Conservation (phyloP, 2,329 filamentous ascomycete species). For the Monilinia polystroma region DNA sequence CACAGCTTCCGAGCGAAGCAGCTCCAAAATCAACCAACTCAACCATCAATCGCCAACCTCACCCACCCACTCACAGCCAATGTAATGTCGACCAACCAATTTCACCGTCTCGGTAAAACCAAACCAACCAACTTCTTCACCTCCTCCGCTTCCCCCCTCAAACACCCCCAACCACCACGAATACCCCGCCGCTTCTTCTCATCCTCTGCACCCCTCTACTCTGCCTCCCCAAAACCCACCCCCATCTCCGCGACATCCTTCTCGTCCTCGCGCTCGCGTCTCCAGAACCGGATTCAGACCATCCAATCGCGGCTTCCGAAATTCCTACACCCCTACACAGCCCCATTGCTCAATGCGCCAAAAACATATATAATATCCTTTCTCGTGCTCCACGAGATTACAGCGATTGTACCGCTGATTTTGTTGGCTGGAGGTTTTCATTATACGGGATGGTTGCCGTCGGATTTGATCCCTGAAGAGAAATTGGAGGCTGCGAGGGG, state of each 20-base stretch:
- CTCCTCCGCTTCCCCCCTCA: not conserved
- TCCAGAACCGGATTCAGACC: not conserved
- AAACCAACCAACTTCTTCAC: not conserved
- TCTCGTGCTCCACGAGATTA: slow-evolving; percentile 86
- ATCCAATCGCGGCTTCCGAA: slow-evolving; percentile 46
- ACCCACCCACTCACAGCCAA: not conserved
- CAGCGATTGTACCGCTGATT: slow-evolving; percentile 77
- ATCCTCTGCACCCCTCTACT: not conserved
- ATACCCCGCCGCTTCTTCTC: slow-evolving; percentile 10
- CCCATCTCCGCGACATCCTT: slow-evolving; percentile 1
- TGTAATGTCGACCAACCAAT: not conserved
- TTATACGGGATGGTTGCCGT: slow-evolving; percentile 71
- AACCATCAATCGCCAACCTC: not conserved
- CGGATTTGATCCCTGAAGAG: slow-evolving; percentile 24
- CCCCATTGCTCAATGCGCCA: slow-evolving; percentile 71
- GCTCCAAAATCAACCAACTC: not conserved
- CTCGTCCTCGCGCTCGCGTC: not conserved
- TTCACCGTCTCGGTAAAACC: not conserved
- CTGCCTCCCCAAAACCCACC: not conserved
- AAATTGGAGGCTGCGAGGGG: slow-evolving; percentile 49
- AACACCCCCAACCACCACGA: not conserved
- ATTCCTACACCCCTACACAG: slow-evolving; percentile 67
- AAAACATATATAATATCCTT: slow-evolving; percentile 83
- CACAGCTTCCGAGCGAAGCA: not conserved
- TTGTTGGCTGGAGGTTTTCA: slow-evolving; percentile 77